Base-by-base conservation (phyloP, 208 protist genomes). In the Endotrypanum monterogeii region DNA sequence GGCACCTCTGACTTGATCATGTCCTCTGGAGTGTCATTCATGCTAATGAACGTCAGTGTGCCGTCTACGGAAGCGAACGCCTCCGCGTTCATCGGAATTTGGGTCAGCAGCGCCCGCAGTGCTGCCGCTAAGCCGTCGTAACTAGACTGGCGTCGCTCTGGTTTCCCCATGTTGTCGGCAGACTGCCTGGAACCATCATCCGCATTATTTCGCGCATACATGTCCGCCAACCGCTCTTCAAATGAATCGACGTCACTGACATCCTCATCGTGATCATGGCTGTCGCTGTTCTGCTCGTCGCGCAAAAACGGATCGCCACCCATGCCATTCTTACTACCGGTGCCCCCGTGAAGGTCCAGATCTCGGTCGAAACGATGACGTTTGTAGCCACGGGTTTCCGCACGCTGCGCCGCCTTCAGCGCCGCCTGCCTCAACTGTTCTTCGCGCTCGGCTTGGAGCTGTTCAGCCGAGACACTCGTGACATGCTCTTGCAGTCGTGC, bases 401-500 rank as follows among this genome's bases (percentile, higher is more conserved):
- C 68, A 2, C 77, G 79, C 67, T 79, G 71, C 2, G 74, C 62
- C 7, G 71, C 72, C 74, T 80, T 84, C 2, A 88, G 71, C 6
- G 81, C 74, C 18, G 78, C 78, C 67, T 87, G 71, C 6, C 87
- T 80, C 54, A 78, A 60, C 28, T 76, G 62, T 41, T 92, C 90
- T 30, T 86, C 72, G 44, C 90, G 85, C 66, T 91, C 73, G 30
- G 85, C 82, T 60, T 84, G 46, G 44, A 96, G 79, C 39, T 92
- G 83, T 61, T 90, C 84, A 2, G 76, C 73, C 44, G 83, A 91
- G 23, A 81, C 66, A 39, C 71, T 73, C 14, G 77, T 78, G 16
- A 97, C 82, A 68, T 85, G 78, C 37, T 91, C 72, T 35, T 89
- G 76, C 71, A 97, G 67, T 63, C 91, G 82, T 50, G 81, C 76